These are phyloP conservation scores for Hymenoscyphus albidus DNA, from an alignment of 2,329 filamentous ascomycete genomes.

Conservation along the genomic window DNA sequence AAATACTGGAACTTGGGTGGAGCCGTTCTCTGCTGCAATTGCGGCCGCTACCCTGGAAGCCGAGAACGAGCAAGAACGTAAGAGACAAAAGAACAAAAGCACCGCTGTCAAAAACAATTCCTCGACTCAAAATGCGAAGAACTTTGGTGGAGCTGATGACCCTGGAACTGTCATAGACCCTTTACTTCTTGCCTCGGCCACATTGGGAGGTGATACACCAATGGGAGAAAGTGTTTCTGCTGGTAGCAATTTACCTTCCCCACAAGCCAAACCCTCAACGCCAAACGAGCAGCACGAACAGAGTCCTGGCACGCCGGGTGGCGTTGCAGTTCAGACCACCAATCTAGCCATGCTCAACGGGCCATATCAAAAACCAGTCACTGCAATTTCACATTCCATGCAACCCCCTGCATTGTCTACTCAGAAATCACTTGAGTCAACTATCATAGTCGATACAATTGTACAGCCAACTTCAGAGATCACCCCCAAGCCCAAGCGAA, in stretches of 20 bases:
- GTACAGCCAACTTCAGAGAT: neutral
- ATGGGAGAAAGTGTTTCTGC: neutral
- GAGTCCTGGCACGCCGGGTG: neutral
- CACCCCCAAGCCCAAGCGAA: neutral
- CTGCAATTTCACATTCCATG: neutral
- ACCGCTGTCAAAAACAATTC: neutral
- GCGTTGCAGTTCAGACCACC: neutral
- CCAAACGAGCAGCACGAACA: neutral
- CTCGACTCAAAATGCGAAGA: neutral
- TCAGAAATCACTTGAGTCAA: neutral
- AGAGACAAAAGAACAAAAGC: neutral
- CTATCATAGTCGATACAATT: neutral
- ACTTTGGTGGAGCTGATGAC: neutral
- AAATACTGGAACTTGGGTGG: constrained; percentile 12
- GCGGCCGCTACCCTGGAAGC: neutral
- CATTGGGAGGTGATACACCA: neutral
- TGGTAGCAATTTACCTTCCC: neutral
- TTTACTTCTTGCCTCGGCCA: neutral
- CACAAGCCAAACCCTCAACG: neutral
- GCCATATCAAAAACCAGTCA: neutral
- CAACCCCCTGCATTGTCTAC: neutral
- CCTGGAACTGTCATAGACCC: neutral
- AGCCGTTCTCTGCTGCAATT: neutral
- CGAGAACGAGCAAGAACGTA: neutral
- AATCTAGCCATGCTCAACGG: neutral